These are phyloP conservation scores for Sphagnum tenellum DNA, from an alignment of 225 moss, liverwort and hornwort genomes.

Conservation along the genomic window DNA sequence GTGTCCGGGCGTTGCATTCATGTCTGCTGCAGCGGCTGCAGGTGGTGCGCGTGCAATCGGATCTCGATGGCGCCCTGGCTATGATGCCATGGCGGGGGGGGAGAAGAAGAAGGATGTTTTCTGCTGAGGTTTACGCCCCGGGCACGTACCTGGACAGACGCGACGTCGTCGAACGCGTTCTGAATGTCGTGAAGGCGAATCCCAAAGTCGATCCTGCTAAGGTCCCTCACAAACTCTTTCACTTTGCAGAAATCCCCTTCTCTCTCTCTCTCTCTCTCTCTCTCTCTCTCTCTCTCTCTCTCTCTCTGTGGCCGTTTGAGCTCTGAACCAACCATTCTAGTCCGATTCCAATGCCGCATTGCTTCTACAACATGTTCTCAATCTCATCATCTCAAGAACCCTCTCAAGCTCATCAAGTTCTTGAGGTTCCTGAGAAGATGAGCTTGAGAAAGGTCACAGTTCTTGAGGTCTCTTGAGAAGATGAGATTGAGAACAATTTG, in stretches of 20 bases:
- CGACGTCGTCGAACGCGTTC: conserved; percentile 66
- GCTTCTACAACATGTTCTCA: no score
- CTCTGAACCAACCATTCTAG: neutral
- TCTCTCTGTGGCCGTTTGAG: neutral
- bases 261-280: neutral
- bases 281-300: neutral
- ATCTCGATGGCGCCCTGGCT: neutral
- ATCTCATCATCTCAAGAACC: no score
- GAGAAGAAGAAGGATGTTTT: conserved; percentile 15
- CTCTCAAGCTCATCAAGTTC: no score
- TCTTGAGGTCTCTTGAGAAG: no score
- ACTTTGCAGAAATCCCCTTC: neutral
- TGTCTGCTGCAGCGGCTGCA: conserved; percentile 55
- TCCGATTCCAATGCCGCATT: no score
- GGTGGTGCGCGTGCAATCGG: conserved; percentile 9
- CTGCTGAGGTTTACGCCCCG: conserved; percentile 43
- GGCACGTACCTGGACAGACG: conserved; percentile 50
- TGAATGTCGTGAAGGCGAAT: conserved; percentile 60
- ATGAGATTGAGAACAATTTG: no score
- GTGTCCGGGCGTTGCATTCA: conserved; percentile 36
- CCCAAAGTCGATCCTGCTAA: conserved; percentile 77
- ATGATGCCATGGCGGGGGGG: conserved; percentile 6
- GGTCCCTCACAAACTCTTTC: conserved; percentile 20
- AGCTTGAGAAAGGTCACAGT: no score
- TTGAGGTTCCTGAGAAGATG: no score